These are phyloP conservation scores for Dissoconium aciculare DNA, from an alignment of 2,329 filamentous ascomycete genomes.

Conservation along the genomic window DNA sequence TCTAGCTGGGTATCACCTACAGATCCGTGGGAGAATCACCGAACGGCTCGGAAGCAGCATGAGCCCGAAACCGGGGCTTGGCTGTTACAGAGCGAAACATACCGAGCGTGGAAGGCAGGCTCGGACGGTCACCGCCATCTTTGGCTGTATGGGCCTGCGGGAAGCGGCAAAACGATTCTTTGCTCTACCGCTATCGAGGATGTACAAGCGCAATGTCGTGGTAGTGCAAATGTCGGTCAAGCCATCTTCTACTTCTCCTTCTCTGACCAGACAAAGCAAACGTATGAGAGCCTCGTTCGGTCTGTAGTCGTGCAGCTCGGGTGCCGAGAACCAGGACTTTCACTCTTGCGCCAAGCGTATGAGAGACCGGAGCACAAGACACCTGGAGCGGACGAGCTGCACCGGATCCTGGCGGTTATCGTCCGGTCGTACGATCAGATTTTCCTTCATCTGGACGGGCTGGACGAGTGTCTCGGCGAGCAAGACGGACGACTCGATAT, in stretches of 20 bases:
- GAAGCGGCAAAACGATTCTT: slow-evolving; percentile 15
- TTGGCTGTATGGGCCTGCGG: slow-evolving; percentile 12
- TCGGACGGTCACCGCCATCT: slow-evolving; percentile 6
- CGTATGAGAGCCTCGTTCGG: slow-evolving; percentile 6
- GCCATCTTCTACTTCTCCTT: slow-evolving; percentile 13
- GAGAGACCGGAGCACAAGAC: slow-evolving; percentile 4
- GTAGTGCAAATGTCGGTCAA: slow-evolving; percentile 1
- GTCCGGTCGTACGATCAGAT: slow-evolving; percentile 12
- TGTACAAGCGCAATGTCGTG: slow-evolving; percentile 4
- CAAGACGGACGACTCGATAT: slow-evolving; percentile 6
- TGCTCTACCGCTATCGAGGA: slow-evolving; percentile 12
- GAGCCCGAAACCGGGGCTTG: slow-evolving; percentile 6
- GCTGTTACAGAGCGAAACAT: slow-evolving; percentile 4
- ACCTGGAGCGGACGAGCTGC: slow-evolving; percentile 7
- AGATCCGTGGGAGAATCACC: slow-evolving; percentile 10
- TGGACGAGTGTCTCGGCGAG: slow-evolving; percentile 20
- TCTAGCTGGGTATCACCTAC: slow-evolving; percentile 5
- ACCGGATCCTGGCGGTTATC: slow-evolving; percentile 7
- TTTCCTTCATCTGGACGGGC: slow-evolving; percentile 22
- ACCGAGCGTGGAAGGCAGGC: slow-evolving; percentile 5
- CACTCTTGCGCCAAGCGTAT: slow-evolving; percentile 6
- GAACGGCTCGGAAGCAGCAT: slow-evolving; percentile 5
- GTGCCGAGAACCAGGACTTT: slow-evolving; percentile 6
- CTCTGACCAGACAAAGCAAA: slow-evolving; percentile 12
- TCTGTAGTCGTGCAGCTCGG: slow-evolving; percentile 11